Percentiles rank a stretch among this genome's conserved stretches.
These are phyloP conservation scores for Dothistroma pini DNA, from an alignment of 2,329 filamentous ascomycete species.

Conservation along the genomic window DNA sequence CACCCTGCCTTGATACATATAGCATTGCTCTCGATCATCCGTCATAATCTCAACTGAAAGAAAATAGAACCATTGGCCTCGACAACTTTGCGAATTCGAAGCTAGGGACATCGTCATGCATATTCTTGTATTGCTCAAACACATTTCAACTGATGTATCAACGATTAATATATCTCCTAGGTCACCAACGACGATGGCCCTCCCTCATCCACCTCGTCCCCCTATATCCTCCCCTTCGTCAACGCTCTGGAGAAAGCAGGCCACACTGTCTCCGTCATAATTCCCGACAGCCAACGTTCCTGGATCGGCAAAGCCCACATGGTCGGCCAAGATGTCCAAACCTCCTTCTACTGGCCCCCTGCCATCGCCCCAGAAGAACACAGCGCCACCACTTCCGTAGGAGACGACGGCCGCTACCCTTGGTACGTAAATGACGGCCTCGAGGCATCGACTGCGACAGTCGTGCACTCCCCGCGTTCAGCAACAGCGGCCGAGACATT, in stretches of 20 bases:
- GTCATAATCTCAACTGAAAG: neutral
- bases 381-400: constrained; percentile 24
- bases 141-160: neutral
- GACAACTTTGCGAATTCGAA: neutral
- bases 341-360: constrained; percentile 58
- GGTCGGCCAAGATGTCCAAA: constrained; percentile 71
- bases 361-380: constrained; percentile 29
- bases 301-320: constrained; percentile 99
- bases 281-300: constrained; percentile 86
- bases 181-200: constrained; percentile 52
- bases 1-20: too few relatives aligned
- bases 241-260: constrained; percentile 57
- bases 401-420: constrained; percentile 38
- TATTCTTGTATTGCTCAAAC: constrained; percentile 5
- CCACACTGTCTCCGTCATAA: constrained; percentile 84
- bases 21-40: neutral
- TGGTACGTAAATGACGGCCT: too few relatives aligned
- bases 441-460: too few relatives aligned
- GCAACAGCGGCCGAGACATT: too few relatives aligned
- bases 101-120: constrained; percentile 4
- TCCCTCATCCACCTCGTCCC: constrained; percentile 48
- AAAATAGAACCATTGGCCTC: too few relatives aligned
- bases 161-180: constrained; percentile 26
- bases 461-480: too few relatives aligned
- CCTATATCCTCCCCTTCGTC: constrained; percentile 49